phyloP scores from a whole-genome alignment of 129 eudicot species.

The Helianthus tuberosus region DNA sequence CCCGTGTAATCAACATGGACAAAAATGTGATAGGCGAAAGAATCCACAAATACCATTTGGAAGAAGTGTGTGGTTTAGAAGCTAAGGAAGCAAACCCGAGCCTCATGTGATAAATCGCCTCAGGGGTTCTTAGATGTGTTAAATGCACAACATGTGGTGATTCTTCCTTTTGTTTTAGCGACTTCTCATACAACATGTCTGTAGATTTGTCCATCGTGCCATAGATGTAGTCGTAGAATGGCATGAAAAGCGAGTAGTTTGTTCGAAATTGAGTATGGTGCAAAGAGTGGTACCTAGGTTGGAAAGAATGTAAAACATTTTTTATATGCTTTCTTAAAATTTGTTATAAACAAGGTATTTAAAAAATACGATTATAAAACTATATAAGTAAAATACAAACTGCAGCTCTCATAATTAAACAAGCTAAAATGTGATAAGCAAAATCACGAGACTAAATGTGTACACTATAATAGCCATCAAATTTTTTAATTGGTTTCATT shows the following conservation, averaged over 20 bases:
- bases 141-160: constrained; percentile 58
- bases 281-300: constrained; percentile 63
- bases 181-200: constrained; percentile 44
- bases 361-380: too few species aligned
- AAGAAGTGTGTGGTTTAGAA: constrained; percentile 44
- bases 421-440: too few species aligned
- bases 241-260: constrained; percentile 80
- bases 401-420: too few species aligned
- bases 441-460: too few species aligned
- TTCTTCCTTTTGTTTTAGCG: constrained; percentile 51
- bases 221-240: constrained; percentile 69
- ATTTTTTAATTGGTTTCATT: too few species aligned
- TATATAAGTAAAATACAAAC: too few species aligned
- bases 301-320: not conserved
- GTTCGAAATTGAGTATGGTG: constrained; percentile 87
- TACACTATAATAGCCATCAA: too few species aligned
- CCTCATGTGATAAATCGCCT: constrained; percentile 56
- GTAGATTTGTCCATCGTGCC: constrained; percentile 64
- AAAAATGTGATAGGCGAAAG: constrained; percentile 51
- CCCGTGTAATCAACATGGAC: constrained; percentile 28
- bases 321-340: too few species aligned
- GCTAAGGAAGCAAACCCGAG: constrained; percentile 65
- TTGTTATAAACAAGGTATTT: too few species aligned
- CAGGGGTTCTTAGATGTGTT: constrained; percentile 66
- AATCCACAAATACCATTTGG: constrained; percentile 53